Evolutionary conservation across 192 early-diverging fungal genomes (phyloP), one percentile per base, ranked within the genome.

Genomic region (Coemansia erecta): DNA sequence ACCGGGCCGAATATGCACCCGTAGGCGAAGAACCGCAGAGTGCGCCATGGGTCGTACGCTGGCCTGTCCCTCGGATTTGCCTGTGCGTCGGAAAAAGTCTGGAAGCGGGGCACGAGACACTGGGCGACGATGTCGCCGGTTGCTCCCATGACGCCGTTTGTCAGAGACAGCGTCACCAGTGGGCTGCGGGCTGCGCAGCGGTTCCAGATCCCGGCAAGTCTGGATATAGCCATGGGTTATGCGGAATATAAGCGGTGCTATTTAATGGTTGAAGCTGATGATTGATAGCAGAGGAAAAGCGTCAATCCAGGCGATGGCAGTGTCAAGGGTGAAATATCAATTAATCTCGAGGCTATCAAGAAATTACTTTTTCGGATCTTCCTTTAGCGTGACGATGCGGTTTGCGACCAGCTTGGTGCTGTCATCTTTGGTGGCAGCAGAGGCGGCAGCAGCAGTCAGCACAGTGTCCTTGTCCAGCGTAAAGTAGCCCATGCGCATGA

Each of bases 401-500:
- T 88, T 90, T 54, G 89, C 63, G 17, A 90, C 71, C 24, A 86
- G 47, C 77, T 85, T 88, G 42, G 73, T 60, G 22, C 66, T 51
- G 53, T 86, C 83, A 48, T 84, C 81, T 59, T 86, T 81, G 52
- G 10, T 50, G n/a, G 78, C 68, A n/a, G 81, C 47, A 3, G 84
- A 85, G 22, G 83, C 83, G 47, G 76, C 71, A 12, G 83, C 85
- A n/a, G 72, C 58, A 24, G 72, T 73, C 46, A 95, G 48, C 14
- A 83, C 83, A 4, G 90, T 84, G 81, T 98, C 95, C 73, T 84
- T 87, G 71, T 99, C 98, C 12, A 99, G 82, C 66, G 96, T 90
- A 74, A 97, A 99, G 85, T 99, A 99, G n/a, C 94, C 98, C 37
- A 95, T 87, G 50, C 98, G 85, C 40, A 92, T 84, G 62, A 94